Conservation (phyloP, 495 filamentous ascomycete species). For the Baudoinia panamericana region DNA sequence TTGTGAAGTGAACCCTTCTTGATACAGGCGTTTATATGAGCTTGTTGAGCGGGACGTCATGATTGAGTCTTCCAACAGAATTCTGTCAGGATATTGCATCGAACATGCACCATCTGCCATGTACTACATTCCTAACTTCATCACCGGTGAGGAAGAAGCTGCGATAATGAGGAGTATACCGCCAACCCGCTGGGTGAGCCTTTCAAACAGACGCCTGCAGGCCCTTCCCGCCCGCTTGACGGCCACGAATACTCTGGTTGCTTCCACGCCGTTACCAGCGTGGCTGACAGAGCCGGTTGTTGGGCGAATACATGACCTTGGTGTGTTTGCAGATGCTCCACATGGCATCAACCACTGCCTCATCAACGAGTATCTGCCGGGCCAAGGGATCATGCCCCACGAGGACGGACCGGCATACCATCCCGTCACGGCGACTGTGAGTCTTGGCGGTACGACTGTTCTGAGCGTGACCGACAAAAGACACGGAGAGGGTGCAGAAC, state of each 20-base stretch:
- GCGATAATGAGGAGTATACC: constrained; percentile 39
- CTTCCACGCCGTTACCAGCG: constrained; percentile 50
- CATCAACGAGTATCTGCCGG: constrained; percentile 79
- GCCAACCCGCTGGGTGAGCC: constrained; percentile 59
- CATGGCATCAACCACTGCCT: constrained; percentile 85
- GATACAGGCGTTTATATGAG: no score
- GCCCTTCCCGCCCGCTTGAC: constrained; percentile 74
- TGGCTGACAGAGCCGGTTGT: constrained; percentile 67
- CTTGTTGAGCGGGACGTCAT: no score
- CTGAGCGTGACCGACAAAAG: constrained; percentile 62
- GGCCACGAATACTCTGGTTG: constrained; percentile 58
- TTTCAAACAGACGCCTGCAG: constrained; percentile 78
- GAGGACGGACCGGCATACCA: constrained; percentile 85
- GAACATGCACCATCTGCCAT: constrained; percentile 47
- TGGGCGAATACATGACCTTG: constrained; percentile 45
- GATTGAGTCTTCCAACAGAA: no score
- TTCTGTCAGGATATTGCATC: constrained; percentile 29
- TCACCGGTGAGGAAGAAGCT: constrained; percentile 61
- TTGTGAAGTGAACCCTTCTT: no score
- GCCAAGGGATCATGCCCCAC: constrained; percentile 91
- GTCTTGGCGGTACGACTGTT: constrained; percentile 62
- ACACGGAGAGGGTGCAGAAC: constrained; percentile 24
- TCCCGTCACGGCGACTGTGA: constrained; percentile 80
- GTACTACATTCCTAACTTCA: constrained; percentile 84
- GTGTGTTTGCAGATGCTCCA: constrained; percentile 57